A percentile compares a stretch with the other conserved stretches of the same genome.
Evolutionary conservation across 1,139 yeast genomes (phyloP).

Genomic region (Zygosaccharomyces pseudobailii): DNA sequence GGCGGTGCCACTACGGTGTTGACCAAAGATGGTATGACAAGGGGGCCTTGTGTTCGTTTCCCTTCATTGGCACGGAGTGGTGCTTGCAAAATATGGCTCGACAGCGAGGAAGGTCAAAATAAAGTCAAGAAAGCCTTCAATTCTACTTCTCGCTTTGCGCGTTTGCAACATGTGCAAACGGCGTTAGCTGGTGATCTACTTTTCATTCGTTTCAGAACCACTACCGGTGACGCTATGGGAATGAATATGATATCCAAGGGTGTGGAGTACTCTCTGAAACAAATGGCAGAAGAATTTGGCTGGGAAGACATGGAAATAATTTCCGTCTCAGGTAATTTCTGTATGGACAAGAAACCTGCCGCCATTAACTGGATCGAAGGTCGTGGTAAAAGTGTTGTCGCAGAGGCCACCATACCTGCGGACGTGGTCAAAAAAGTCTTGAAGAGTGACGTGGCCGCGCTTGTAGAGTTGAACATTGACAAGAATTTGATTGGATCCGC

Average conservation of each 20-base stretch:
- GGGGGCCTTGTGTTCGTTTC: conserved; percentile 97
- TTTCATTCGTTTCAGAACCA: conserved; percentile 87
- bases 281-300: conserved; percentile 84
- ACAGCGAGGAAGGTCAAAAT: conserved; percentile 87
- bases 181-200: conserved; percentile 93
- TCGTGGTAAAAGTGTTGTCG: conserved; percentile 96
- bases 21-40: conserved; percentile 96
- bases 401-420: conserved; percentile 89
- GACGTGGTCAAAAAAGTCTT: conserved; percentile 74
- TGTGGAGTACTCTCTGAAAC: conserved; percentile 78
- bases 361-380: conserved; percentile 99
- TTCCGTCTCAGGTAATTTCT: conserved; percentile 94
- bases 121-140: conserved; percentile 84
- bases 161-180: conserved; percentile 84
- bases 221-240: conserved; percentile 99
- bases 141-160: conserved; percentile 95
- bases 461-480: conserved; percentile 81
- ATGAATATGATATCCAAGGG: conserved; percentile 99
- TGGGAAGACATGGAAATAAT: conserved; percentile 91
- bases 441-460: conserved; percentile 87
- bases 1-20: conserved; percentile 93
- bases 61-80: conserved; percentile 82
- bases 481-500: conserved; percentile 95
- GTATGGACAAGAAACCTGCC: conserved; percentile 96
- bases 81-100: conserved; percentile 92